Conservation (phyloP, 2,329 filamentous ascomycete genomes). For the Phialocephala sp. region DNA sequence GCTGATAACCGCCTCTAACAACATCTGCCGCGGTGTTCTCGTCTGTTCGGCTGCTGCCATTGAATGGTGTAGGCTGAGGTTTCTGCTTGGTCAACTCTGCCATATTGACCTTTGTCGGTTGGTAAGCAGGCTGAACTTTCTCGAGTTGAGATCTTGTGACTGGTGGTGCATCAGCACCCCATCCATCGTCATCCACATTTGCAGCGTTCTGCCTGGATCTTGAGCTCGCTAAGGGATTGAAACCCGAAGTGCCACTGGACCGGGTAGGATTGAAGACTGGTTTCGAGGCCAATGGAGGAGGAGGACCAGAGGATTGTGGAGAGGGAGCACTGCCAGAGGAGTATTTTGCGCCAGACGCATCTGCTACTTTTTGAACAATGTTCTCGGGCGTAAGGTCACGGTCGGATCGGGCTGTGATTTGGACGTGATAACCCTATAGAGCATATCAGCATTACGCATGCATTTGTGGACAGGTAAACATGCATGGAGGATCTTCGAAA, state of each 20-base stretch:
- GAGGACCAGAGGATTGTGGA: slow-evolving; percentile 48
- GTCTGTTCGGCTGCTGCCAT: slow-evolving; percentile 51
- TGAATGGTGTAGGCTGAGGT: slow-evolving; percentile 66
- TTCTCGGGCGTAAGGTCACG: slow-evolving; percentile 84
- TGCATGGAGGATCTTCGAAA: slow-evolving; percentile 88
- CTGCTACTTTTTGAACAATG: slow-evolving; percentile 91
- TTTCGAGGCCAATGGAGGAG: slow-evolving; percentile 80
- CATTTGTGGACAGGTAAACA: neutral
- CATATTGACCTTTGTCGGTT: slow-evolving; percentile 95
- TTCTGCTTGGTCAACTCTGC: slow-evolving; percentile 79
- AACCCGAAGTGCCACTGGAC: slow-evolving; percentile 51
- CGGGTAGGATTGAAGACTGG: slow-evolving; percentile 85
- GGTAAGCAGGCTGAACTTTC: slow-evolving; percentile 91
- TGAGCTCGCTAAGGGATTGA: slow-evolving; percentile 72
- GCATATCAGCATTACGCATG: neutral
- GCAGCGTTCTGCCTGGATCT: slow-evolving; percentile 63
- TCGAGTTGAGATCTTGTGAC: slow-evolving; percentile 86
- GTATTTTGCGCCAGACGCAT: slow-evolving; percentile 95
- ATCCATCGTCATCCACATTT: slow-evolving; percentile 82
- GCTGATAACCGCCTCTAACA: slow-evolving; percentile 87
- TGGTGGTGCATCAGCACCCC: slow-evolving; percentile 93
- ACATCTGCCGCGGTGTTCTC: slow-evolving; percentile 67
- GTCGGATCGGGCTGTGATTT: slow-evolving; percentile 93
- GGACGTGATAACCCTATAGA: slow-evolving; percentile 85
- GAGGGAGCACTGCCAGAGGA: slow-evolving; percentile 69